Evolutionary conservation across 2,329 filamentous ascomycete genomes (phyloP), one percentile per base, ranked within the genome.

Genomic region (Tolypocladium ophioglossoides): DNA sequence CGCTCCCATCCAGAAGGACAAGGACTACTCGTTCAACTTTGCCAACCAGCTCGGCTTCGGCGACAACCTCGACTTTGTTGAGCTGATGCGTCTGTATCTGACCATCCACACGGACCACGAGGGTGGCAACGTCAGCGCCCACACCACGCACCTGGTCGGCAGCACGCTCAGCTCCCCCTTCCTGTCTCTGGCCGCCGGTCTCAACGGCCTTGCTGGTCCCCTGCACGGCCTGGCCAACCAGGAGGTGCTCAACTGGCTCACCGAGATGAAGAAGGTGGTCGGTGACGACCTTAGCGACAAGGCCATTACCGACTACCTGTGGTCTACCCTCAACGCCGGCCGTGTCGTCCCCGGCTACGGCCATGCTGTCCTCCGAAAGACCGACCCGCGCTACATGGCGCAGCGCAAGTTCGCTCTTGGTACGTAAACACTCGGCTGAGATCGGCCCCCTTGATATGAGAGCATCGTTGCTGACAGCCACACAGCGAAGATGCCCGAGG

Each of bases 91-190:
- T 75, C 84, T 99, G 63, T 99, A 99, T 85, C 84, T 99, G 69
- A 97, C 94, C 78, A 99, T 99, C 77, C 94, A 99, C 88, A 92
- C 94, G 59, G 94, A 99, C 76, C 94, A 99, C 83, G 94, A 99
- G 83, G 94, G 94, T 79, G 94, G 94, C 66, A 99, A 99, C 77
- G 94, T 99, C 77, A 90, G 84, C 73, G 94, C 94, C 63, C 94
- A 99, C 84, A 96, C 94, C 73, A 97, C 94, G 63, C 94, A 99
- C 82, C 81, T 99, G 73, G 94, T 99, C 67, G 94, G 94, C 74
- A 90, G 85, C 70, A 92, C 94, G 66, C 86, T 99, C 69, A 95
- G 89, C 84, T 99, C 94, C 62, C 91, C 94, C 62, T 95, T 95
- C 85, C 86, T 99, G 65, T 99, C 94, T 56, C 83, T 99, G 63